Evolutionary conservation across 139 green algal species (phyloP).

Genomic region (Closterium sp.): DNA sequence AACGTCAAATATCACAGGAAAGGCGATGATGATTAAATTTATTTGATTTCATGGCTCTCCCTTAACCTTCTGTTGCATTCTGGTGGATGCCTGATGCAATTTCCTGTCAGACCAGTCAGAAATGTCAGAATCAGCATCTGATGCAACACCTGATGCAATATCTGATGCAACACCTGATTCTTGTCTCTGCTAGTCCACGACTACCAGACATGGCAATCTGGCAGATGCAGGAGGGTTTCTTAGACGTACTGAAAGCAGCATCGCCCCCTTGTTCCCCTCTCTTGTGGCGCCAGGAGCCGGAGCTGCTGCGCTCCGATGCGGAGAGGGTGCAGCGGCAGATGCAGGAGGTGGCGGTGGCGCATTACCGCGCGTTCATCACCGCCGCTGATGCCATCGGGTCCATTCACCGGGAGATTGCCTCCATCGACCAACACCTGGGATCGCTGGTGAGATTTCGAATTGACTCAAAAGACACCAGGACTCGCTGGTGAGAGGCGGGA

Average conservation of each 20-base stretch:
- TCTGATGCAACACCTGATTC: no score
- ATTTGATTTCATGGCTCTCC: no score
- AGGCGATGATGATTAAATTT: not conserved
- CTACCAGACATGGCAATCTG: no score
- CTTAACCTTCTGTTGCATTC: not conserved
- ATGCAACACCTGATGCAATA: no score
- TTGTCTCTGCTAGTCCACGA: no score
- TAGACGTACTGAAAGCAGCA: not conserved
- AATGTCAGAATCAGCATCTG: no score
- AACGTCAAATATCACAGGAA: no score
- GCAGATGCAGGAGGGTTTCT: no score
- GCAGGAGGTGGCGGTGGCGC: conserved; percentile 65
- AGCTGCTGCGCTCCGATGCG: conserved; percentile 80
- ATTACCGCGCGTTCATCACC: conserved; percentile 73
- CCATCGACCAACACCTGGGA: conserved; percentile 43
- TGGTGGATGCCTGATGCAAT: not conserved
- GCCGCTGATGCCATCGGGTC: conserved; percentile 56
- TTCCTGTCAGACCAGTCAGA: not conserved
- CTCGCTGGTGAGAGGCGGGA: conserved; percentile 14
- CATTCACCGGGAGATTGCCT: conserved; percentile 52
- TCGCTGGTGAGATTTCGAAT: conserved; percentile 30
- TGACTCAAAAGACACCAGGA: not conserved
- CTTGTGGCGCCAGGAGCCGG: conserved; percentile 66
- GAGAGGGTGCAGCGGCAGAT: conserved; percentile 72
- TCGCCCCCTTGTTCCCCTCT: not conserved